phyloP scores from a whole-genome alignment of 305 asterid genomes.

The Fraxinus velutina region DNA sequence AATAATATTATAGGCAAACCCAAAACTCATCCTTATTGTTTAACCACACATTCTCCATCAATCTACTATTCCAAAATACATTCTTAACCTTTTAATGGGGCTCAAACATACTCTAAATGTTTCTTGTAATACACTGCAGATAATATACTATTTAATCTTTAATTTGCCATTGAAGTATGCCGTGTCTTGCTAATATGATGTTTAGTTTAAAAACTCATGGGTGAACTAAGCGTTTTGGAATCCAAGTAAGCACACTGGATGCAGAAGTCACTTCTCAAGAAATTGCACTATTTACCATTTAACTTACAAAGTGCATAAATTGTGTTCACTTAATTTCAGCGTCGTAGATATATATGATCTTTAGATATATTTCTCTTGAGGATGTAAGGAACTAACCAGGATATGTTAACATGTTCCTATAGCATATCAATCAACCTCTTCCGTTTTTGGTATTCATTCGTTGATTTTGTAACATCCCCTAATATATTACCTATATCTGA shows the following conservation, averaged over 20 bases:
- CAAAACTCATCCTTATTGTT: neutral
- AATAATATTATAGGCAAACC: neutral
- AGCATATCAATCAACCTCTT: neutral
- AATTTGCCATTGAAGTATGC: neutral
- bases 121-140: neutral
- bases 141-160: neutral
- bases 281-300: neutral
- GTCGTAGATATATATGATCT: neutral
- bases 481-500: neutral
- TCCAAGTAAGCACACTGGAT: neutral
- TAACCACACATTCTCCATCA: neutral
- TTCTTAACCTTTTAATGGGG: neutral
- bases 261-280: neutral
- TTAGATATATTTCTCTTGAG: neutral
- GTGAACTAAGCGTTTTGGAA: neutral
- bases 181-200: neutral
- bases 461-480: neutral
- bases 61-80: neutral
- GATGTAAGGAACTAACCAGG: neutral
- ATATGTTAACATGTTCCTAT: neutral
- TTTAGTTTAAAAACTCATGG: neutral
- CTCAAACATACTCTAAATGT: neutral
- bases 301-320: neutral
- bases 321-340: neutral
- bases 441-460: neutral